phyloP scores from a whole-genome alignment of 1,284 basidiomycete genomes.

The Cystobasidiaceae sp. region DNA sequence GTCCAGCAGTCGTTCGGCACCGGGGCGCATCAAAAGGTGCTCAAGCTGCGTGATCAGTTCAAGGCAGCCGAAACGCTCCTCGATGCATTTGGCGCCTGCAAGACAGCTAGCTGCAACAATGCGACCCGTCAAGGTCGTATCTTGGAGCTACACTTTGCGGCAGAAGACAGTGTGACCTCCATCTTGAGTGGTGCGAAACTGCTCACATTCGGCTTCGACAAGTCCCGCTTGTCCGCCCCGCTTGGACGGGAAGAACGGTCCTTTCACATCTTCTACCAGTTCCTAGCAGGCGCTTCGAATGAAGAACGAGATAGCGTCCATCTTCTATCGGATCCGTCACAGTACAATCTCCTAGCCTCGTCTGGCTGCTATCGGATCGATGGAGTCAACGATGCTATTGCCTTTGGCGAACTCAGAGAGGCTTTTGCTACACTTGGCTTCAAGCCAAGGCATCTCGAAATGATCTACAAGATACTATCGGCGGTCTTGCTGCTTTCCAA shows the following conservation, averaged over 20 bases:
- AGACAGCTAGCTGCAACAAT: slow-evolving; percentile 47
- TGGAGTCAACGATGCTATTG: slow-evolving; percentile 52
- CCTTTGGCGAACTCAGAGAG: slow-evolving; percentile 72
- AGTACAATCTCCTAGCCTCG: slow-evolving; percentile 73
- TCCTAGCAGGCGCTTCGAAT: slow-evolving; percentile 76
- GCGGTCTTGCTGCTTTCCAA: slow-evolving; percentile 95
- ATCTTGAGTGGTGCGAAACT: slow-evolving; percentile 67
- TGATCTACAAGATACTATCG: slow-evolving; percentile 88
- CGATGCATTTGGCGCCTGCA: slow-evolving; percentile 65
- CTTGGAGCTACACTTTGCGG: slow-evolving; percentile 50
- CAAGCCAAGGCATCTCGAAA: slow-evolving; percentile 73
- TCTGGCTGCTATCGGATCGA: slow-evolving; percentile 70
- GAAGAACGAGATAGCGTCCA: slow-evolving; percentile 85
- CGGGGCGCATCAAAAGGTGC: slow-evolving; percentile 49
- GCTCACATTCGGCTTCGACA: slow-evolving; percentile 79
- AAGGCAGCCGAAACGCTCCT: slow-evolving; percentile 68
- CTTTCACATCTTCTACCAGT: slow-evolving; percentile 95
- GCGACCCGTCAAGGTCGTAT: slow-evolving; percentile 49
- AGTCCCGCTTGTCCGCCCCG: slow-evolving; percentile 67
- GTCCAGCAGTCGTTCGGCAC: slow-evolving; percentile 53
- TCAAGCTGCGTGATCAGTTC: slow-evolving; percentile 68
- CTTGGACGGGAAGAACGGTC: slow-evolving; percentile 75
- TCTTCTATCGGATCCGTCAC: slow-evolving; percentile 69
- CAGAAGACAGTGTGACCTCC: slow-evolving; percentile 42
- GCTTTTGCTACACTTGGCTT: slow-evolving; percentile 88